A percentile compares a stretch with the other conserved stretches of the same genome.
Conservation (phyloP, 2,329 filamentous ascomycete species). For the Arthroderma sp. region DNA sequence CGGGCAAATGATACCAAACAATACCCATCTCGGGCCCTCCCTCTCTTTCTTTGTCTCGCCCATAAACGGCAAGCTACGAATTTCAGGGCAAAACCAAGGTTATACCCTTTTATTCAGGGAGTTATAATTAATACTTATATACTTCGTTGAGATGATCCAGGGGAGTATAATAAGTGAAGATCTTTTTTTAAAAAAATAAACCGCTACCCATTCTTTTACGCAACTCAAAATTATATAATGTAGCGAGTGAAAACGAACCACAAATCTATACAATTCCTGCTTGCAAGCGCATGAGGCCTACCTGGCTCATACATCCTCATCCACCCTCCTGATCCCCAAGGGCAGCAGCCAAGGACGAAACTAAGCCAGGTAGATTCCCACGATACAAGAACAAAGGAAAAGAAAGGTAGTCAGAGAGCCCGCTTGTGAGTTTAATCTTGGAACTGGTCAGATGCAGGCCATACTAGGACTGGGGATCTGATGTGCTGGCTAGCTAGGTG, state of each 20-base stretch:
- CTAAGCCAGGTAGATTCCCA: too few relatives aligned
- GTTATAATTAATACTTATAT: too few relatives aligned
- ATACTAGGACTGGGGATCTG: too few relatives aligned
- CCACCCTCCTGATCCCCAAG: neutral
- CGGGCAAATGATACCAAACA: neutral
- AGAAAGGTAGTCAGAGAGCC: slow-evolving; percentile 11
- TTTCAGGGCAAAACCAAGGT: too few relatives aligned
- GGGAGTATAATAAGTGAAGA: too few relatives aligned
- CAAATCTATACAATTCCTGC: slow-evolving; percentile 8
- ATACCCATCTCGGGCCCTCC: neutral
- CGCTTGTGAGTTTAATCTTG: slow-evolving; percentile 9
- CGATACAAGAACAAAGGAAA: neutral
- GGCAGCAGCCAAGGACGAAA: neutral
- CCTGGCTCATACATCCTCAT: neutral
- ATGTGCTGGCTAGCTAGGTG: too few relatives aligned
- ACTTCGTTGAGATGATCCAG: too few relatives aligned
- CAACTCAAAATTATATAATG: neutral
- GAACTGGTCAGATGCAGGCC: slow-evolving; percentile 1
- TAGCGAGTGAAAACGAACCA: slow-evolving; percentile 19
- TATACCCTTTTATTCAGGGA: too few relatives aligned
- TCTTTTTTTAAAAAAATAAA: too few relatives aligned
- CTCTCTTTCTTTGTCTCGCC: too few relatives aligned
- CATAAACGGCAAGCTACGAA: too few relatives aligned
- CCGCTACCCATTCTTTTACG: too few relatives aligned
- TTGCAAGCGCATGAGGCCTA: neutral